Percentiles rank a stretch among this genome's conserved stretches.
These are phyloP conservation scores for Amoebophrya sp. DNA, from an alignment of 169 alveolate genomes.

Conservation along the genomic window DNA sequence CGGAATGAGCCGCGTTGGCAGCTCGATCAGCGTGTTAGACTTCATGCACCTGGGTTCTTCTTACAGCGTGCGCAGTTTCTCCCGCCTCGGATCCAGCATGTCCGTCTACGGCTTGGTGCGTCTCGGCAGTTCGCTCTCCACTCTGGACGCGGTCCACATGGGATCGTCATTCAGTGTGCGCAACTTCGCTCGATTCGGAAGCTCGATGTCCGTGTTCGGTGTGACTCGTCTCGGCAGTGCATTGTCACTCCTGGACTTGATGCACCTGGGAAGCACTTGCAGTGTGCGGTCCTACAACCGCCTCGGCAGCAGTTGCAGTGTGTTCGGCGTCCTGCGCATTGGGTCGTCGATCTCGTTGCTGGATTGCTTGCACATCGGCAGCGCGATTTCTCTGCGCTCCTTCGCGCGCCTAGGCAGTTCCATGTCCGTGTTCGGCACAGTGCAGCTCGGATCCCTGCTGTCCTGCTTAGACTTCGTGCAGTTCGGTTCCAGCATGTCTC, in stretches of 20 bases:
- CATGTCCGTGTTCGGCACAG: not conserved
- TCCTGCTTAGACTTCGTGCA: not conserved
- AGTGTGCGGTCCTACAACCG: not conserved
- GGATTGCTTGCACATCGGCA: conserved; percentile 19
- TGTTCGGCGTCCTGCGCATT: not conserved
- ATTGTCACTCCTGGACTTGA: not conserved
- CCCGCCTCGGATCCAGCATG: not conserved
- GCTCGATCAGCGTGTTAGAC: not conserved
- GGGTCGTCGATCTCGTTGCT: not conserved
- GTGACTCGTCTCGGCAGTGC: conserved; percentile 9
- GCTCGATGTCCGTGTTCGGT: not conserved
- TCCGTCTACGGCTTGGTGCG: not conserved
- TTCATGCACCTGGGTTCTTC: conserved; percentile 11
- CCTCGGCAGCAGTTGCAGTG: not conserved
- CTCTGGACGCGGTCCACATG: conserved; percentile 14
- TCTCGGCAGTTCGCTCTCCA: not conserved
- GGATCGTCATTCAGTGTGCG: not conserved
- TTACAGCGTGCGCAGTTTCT: not conserved
- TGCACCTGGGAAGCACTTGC: not conserved
- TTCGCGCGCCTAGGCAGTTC: conserved; percentile 27
- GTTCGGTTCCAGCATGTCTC: conserved; percentile 45
- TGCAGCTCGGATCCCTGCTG: not conserved
- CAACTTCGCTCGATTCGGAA: not conserved
- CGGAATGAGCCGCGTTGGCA: conserved; percentile 16
- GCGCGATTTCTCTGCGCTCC: conserved; percentile 48